Conservation (phyloP, 1,284 basidiomycete genomes). For the Cyathus pygmaeus region DNA sequence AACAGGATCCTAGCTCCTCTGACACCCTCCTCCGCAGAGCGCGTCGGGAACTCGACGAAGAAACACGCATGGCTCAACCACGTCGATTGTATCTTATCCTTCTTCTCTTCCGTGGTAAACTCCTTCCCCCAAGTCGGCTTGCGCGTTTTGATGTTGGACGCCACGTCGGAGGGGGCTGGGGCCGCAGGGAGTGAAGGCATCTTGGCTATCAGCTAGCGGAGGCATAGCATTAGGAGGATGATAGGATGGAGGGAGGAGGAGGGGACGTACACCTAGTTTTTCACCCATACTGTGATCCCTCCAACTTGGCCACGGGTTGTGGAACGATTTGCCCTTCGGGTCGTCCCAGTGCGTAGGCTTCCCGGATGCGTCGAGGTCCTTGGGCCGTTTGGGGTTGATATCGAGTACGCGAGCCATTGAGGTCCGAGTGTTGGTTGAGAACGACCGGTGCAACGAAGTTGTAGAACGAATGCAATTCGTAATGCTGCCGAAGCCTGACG, state of each 20-base stretch:
- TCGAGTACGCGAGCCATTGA: too few relatives aligned
- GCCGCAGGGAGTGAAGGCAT: slow-evolving; percentile 3
- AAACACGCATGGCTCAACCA: slow-evolving; percentile 83
- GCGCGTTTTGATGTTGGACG: slow-evolving; percentile 25
- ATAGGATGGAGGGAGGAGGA: not conserved
- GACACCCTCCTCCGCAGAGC: slow-evolving; percentile 18
- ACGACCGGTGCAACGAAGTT: too few relatives aligned
- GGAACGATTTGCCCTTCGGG: slow-evolving; percentile 23
- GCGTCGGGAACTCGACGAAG: slow-evolving; percentile 70
- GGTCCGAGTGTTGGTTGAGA: too few relatives aligned
- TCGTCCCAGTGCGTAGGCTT: slow-evolving; percentile 29
- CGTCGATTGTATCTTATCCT: slow-evolving; percentile 66
- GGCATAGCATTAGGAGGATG: not conserved
- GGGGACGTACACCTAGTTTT: slow-evolving; percentile 8
- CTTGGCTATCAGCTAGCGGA: too few relatives aligned
- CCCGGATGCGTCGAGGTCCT: too few relatives aligned
- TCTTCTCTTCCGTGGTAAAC: slow-evolving; percentile 14
- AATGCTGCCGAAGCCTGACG: too few relatives aligned
- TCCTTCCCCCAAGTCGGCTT: slow-evolving; percentile 49
- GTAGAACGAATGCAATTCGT: too few relatives aligned
- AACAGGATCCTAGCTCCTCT: slow-evolving; percentile 74
- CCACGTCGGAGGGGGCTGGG: not conserved
- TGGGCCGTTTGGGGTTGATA: slow-evolving; percentile 3
- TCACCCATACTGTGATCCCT: slow-evolving; percentile 16
- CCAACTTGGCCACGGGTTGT: slow-evolving; percentile 39